phyloP scores from a whole-genome alignment of 2,329 filamentous ascomycete genomes.

The Geosmithia morbida region DNA sequence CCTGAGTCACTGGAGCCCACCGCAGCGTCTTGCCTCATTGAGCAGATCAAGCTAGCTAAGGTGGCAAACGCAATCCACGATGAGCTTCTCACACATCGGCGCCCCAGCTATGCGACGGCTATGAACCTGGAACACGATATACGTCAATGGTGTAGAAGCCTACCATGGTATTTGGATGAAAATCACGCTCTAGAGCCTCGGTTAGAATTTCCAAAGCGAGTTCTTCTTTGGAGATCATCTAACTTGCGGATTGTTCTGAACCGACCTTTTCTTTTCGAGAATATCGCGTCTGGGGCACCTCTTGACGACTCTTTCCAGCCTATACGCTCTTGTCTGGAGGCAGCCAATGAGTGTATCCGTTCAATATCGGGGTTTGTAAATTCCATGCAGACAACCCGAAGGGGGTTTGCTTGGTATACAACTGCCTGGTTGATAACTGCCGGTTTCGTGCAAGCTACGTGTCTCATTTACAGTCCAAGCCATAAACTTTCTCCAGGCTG shows the following conservation, averaged over 20 bases:
- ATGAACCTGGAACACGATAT: constrained; percentile 3
- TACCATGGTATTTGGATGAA: constrained; percentile 4
- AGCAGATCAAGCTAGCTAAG: constrained; percentile 5
- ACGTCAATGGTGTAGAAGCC: constrained; percentile 2
- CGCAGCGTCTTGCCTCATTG: constrained; percentile 5
- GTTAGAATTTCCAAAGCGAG: constrained; percentile 6
- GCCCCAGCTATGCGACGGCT: constrained; percentile 3
- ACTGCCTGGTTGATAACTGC: constrained; percentile 7
- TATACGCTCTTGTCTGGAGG: constrained; percentile 2
- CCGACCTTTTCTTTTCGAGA: constrained; percentile 5
- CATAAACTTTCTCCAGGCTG: constrained; percentile 5
- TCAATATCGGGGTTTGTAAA: constrained; percentile 5
- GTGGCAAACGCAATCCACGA: constrained; percentile 6
- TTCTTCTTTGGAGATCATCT: constrained; percentile 6
- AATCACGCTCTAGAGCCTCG: constrained; percentile 1
- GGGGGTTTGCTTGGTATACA: constrained; percentile 7
- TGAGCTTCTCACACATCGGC: constrained; percentile 6
- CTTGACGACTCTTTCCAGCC: constrained; percentile 2
- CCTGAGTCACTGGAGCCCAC: constrained; percentile 3
- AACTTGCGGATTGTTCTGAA: constrained; percentile 6
- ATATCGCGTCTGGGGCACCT: constrained; percentile 1
- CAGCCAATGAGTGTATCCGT: constrained; percentile 4
- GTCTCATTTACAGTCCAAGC: constrained; percentile 4
- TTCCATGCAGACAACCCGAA: neutral
- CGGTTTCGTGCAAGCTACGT: constrained; percentile 7